These are phyloP conservation scores for Eucalyptus microcorys DNA, from an alignment of 345 rosid species.

Conservation along the genomic window DNA sequence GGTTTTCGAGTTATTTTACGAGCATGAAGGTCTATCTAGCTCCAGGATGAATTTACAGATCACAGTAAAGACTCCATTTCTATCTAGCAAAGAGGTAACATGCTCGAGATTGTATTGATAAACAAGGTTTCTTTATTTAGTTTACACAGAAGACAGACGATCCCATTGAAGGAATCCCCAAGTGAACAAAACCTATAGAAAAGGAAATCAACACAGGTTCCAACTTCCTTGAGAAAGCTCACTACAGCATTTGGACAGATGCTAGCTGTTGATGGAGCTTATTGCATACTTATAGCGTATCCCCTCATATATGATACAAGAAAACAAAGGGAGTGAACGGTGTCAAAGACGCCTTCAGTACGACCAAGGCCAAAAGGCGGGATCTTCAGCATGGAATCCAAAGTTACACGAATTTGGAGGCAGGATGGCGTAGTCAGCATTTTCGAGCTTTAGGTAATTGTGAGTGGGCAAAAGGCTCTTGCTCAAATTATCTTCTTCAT, in stretches of 20 bases:
- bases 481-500: constrained; percentile 38
- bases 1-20: background rate
- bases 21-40: background rate
- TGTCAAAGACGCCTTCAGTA: background rate
- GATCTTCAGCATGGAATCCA: constrained; percentile 34
- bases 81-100: background rate
- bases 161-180: background rate
- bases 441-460: constrained; percentile 39
- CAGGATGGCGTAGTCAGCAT: constrained; percentile 12
- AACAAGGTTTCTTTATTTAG: background rate
- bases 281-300: background rate
- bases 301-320: background rate
- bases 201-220: background rate
- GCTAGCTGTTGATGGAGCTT: background rate
- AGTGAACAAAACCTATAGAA: background rate
- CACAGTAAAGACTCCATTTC: background rate
- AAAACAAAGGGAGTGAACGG: background rate
- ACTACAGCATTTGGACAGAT: background rate
- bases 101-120: background rate
- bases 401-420: constrained; percentile 30
- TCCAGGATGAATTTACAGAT: background rate
- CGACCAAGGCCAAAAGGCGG: constrained; percentile 45
- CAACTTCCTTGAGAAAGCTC: background rate
- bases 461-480: constrained; percentile 11
- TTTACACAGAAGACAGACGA: background rate